Conservation (phyloP, 148 eudicot genomes). For the Rhododendron simsii region DNA sequence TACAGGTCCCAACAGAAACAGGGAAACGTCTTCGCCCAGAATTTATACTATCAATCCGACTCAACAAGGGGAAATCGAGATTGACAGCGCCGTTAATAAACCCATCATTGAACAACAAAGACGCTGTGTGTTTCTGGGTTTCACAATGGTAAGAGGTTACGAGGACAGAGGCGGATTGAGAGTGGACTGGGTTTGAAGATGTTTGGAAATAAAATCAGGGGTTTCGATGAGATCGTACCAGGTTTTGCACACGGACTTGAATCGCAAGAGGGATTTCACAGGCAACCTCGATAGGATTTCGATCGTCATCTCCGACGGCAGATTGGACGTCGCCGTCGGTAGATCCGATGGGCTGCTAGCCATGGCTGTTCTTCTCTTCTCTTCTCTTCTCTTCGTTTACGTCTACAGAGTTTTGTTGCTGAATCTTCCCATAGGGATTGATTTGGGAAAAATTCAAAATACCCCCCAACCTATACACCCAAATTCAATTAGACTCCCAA, state of each 20-base stretch:
- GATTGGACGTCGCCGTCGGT: not conserved
- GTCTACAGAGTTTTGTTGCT: too few relatives aligned
- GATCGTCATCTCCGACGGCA: not conserved
- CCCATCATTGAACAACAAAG: not conserved
- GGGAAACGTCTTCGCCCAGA: too few relatives aligned
- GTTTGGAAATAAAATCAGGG: slow-evolving; percentile 4
- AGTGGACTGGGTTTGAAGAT: not conserved
- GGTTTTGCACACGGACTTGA: not conserved
- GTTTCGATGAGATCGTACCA: slow-evolving; percentile 2
- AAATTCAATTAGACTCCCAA: too few relatives aligned
- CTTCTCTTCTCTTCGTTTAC: not conserved
- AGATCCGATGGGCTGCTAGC: not conserved
- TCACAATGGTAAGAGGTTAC: not conserved
- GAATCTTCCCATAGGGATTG: too few relatives aligned
- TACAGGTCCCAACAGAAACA: not conserved
- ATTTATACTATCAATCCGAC: not conserved
- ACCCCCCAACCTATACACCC: too few relatives aligned
- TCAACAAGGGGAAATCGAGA: not conserved
- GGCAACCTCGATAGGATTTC: not conserved
- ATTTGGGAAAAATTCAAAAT: too few relatives aligned
- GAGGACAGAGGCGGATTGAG: not conserved
- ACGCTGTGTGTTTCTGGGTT: not conserved
- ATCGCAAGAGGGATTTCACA: slow-evolving; percentile 2
- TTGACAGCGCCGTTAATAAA: not conserved
- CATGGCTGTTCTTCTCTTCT: not conserved